Percentiles rank a stretch among this genome's conserved stretches.
Conservation (phyloP, 1,284 basidiomycete species). For the Ustilago trichophora region DNA sequence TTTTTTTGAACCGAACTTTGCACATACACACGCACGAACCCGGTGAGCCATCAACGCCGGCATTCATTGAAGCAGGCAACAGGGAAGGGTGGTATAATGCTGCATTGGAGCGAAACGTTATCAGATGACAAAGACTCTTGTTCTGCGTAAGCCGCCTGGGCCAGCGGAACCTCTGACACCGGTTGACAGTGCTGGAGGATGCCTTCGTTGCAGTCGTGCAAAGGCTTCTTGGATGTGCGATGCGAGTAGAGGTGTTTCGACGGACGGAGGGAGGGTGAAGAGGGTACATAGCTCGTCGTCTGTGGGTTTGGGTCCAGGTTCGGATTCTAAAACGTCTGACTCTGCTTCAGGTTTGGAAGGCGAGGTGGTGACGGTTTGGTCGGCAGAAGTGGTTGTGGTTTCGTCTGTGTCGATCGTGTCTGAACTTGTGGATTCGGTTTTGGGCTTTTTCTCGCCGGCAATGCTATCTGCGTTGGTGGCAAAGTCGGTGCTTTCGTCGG, state of each 20-base stretch:
- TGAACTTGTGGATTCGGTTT: constrained; percentile 1
- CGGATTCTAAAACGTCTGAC: background rate
- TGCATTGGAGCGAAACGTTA: background rate
- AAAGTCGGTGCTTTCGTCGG: background rate
- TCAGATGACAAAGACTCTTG: constrained; percentile 59
- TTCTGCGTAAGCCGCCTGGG: constrained; percentile 56
- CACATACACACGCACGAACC: too few relatives aligned
- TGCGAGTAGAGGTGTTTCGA: constrained; percentile 49
- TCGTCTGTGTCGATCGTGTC: too few relatives aligned
- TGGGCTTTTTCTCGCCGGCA: constrained; percentile 9
- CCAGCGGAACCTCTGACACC: constrained; percentile 46
- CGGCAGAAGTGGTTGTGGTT: background rate
- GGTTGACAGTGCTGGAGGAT: constrained; percentile 37
- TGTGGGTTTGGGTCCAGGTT: background rate
- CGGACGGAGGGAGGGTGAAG: constrained; percentile 45
- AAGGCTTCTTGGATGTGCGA: constrained; percentile 64
- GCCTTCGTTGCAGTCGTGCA: constrained; percentile 53
- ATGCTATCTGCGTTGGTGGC: background rate
- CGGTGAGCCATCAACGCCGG: too few relatives aligned
- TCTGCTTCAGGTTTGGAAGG: too few relatives aligned
- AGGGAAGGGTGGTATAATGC: background rate
- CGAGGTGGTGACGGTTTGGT: background rate
- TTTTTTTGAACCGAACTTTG: too few relatives aligned
- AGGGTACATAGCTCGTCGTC: constrained; percentile 48
- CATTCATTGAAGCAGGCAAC: too few relatives aligned